phyloP scores from a whole-genome alignment of 345 rosid genomes.

The Pistacia atlantica region DNA sequence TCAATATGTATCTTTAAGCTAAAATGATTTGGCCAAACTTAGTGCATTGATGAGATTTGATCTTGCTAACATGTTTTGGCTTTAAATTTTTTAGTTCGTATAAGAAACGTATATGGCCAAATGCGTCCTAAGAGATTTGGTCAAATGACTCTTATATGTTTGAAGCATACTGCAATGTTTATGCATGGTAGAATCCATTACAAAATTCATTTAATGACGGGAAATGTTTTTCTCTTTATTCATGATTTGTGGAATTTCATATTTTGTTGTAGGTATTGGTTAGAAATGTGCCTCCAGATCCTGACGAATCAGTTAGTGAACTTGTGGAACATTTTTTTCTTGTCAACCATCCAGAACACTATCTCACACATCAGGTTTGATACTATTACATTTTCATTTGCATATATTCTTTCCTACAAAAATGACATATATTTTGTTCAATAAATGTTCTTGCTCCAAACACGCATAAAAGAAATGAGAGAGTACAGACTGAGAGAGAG shows the following conservation, averaged over 20 bases:
- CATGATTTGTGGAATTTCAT: slow-evolving; percentile 13
- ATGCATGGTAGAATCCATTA: background rate
- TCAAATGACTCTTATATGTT: background rate
- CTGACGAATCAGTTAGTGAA: slow-evolving; percentile 83
- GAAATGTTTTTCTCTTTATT: background rate
- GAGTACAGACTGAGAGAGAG: background rate
- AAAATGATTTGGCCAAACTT: background rate
- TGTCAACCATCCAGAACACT: slow-evolving; percentile 87
- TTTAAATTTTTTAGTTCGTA: background rate
- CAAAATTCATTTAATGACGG: background rate
- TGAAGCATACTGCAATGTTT: background rate
- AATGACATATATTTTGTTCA: background rate
- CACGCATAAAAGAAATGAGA: background rate
- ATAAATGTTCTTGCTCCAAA: background rate
- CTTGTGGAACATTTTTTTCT: slow-evolving; percentile 87
- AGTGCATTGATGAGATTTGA: background rate
- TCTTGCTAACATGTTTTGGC: background rate
- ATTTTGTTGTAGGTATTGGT: slow-evolving; percentile 65
- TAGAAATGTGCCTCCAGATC: slow-evolving; percentile 87
- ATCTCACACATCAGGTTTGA: slow-evolving; percentile 83
- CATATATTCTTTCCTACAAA: background rate
- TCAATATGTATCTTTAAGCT: slow-evolving; percentile 1
- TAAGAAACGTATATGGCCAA: background rate
- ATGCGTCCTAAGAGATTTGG: background rate
- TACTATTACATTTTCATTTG: slow-evolving; percentile 3